phyloP scores from a whole-genome alignment of 192 early-diverging fungal species.

The Coemansia sp. region DNA sequence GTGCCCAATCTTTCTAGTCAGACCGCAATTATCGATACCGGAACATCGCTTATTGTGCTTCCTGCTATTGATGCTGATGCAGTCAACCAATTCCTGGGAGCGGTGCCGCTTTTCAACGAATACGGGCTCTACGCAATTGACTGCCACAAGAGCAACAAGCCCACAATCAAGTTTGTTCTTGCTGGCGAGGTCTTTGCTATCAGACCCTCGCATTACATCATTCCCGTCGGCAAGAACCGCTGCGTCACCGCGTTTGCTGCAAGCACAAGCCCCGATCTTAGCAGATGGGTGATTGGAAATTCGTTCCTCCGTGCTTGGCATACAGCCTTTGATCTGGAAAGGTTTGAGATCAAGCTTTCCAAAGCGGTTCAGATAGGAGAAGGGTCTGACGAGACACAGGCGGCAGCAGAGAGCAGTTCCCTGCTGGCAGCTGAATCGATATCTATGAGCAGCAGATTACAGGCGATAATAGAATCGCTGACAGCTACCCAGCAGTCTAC shows the following conservation, averaged over 20 bases:
- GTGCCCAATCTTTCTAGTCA: slow-evolving; percentile 33
- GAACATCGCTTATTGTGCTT: slow-evolving; percentile 59
- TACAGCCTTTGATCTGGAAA: slow-evolving; percentile 47
- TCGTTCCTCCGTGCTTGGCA: slow-evolving; percentile 55
- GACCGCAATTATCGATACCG: slow-evolving; percentile 62
- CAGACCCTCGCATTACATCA: slow-evolving; percentile 42
- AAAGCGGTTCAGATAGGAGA: slow-evolving; percentile 31
- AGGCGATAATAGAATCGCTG: slow-evolving; percentile 24
- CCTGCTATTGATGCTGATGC: slow-evolving; percentile 38
- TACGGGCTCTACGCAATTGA: slow-evolving; percentile 46
- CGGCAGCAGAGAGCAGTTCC: background rate
- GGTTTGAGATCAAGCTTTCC: slow-evolving; percentile 41
- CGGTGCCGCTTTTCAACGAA: slow-evolving; percentile 38
- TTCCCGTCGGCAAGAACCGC: slow-evolving; percentile 34
- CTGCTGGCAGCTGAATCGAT: background rate
- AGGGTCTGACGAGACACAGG: background rate
- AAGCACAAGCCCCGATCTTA: slow-evolving; percentile 56
- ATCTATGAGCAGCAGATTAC: slow-evolving; percentile 18
- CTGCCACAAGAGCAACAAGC: slow-evolving; percentile 40
- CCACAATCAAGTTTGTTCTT: slow-evolving; percentile 39
- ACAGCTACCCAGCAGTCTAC: slow-evolving; percentile 4
- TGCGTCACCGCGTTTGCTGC: slow-evolving; percentile 63
- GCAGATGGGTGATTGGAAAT: slow-evolving; percentile 57
- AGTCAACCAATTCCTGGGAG: slow-evolving; percentile 49
- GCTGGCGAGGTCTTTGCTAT: slow-evolving; percentile 45